These are phyloP conservation scores for Mercurialis annua DNA, from an alignment of 345 rosid genomes.

Conservation along the genomic window DNA sequence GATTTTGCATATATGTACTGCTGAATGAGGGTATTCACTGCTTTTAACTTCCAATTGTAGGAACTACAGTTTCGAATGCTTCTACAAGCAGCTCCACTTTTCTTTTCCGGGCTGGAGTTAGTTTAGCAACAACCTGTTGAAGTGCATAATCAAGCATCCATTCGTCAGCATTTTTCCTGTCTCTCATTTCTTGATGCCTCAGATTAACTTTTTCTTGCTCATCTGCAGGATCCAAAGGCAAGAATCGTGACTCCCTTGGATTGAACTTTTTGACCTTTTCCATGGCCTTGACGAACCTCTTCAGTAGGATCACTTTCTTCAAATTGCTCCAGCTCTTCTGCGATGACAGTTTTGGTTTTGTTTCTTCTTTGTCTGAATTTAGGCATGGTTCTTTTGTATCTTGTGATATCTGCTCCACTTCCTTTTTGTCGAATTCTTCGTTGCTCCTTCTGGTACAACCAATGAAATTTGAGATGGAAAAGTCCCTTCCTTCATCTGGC, in stretches of 20 bases:
- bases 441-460: slow-evolving; percentile 15
- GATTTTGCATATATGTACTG: background rate
- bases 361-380: slow-evolving; percentile 7
- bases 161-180: slow-evolving; percentile 63
- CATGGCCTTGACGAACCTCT: slow-evolving; percentile 70
- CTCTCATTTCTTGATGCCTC: slow-evolving; percentile 57
- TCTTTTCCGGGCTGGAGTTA: slow-evolving; percentile 75
- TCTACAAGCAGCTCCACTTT: slow-evolving; percentile 78
- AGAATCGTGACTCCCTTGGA: slow-evolving; percentile 44
- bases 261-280: slow-evolving; percentile 63
- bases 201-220: slow-evolving; percentile 67
- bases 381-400: slow-evolving; percentile 15
- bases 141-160: slow-evolving; percentile 93
- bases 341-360: slow-evolving; percentile 12
- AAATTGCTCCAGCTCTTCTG: slow-evolving; percentile 29
- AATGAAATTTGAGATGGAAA: slow-evolving; percentile 16
- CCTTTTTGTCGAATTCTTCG: slow-evolving; percentile 23
- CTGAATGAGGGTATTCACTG: background rate
- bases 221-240: slow-evolving; percentile 34
- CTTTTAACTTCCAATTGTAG: slow-evolving; percentile 24
- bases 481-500: slow-evolving; percentile 7
- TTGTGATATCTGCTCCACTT: slow-evolving; percentile 17
- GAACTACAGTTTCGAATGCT: slow-evolving; percentile 81
- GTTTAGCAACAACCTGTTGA: slow-evolving; percentile 67
- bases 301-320: slow-evolving; percentile 28